phyloP scores from a whole-genome alignment of 305 asterid genomes.

The Fraxinus xanthoxyloides region DNA sequence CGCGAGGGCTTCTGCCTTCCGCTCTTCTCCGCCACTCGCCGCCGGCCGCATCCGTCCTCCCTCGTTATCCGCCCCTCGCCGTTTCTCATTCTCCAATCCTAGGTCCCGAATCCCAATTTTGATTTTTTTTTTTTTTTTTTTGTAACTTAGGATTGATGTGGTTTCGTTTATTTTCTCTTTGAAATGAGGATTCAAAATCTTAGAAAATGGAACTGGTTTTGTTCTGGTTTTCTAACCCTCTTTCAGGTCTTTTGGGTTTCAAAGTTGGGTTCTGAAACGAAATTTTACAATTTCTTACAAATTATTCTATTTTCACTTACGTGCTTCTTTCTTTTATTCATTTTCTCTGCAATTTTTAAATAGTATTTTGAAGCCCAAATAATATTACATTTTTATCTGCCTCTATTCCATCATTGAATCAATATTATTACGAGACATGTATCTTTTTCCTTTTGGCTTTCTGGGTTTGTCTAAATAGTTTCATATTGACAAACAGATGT shows the following conservation, averaged over 20 bases:
- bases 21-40: conserved; percentile 53
- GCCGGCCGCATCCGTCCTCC: conserved; percentile 52
- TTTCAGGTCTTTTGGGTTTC: background rate
- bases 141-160: background rate
- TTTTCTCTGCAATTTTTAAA: background rate
- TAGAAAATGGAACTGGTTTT: background rate
- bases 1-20: conserved; percentile 67
- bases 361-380: background rate
- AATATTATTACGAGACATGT: background rate
- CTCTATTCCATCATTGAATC: background rate
- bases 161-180: background rate
- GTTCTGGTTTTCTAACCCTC: background rate
- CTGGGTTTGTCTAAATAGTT: background rate
- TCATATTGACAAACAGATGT: background rate
- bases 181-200: background rate
- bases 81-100: conserved; percentile 66
- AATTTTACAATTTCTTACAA: background rate
- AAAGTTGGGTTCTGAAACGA: background rate
- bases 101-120: conserved; percentile 41
- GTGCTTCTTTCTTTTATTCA: background rate
- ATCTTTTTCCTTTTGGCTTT: background rate
- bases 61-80: conserved; percentile 56
- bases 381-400: background rate
- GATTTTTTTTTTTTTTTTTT: too few species aligned
- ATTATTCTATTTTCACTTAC: background rate